These are phyloP conservation scores for Cucumis variabilis DNA, from an alignment of 331 rosid genomes.

Conservation along the genomic window DNA sequence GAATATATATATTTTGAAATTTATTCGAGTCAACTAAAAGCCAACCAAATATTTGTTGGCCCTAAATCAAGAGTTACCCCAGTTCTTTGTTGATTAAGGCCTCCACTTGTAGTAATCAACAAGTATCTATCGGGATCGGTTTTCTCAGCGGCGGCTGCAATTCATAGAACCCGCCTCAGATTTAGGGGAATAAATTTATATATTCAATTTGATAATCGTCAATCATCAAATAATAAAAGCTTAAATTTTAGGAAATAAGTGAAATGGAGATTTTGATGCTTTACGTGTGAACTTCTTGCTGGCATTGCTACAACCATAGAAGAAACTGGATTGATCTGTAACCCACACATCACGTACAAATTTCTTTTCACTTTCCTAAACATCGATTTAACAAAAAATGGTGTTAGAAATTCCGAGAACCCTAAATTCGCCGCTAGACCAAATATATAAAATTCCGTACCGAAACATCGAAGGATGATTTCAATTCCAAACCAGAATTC, in stretches of 20 bases:
- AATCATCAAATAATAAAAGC: neutral
- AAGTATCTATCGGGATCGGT: slow-evolving; percentile 70
- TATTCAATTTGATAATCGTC: neutral
- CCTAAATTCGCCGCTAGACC: neutral
- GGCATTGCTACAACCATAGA: slow-evolving; percentile 69
- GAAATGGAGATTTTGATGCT: slow-evolving; percentile 5
- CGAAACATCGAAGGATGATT: slow-evolving; percentile 45
- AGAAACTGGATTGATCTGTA: slow-evolving; percentile 49
- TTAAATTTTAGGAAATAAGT: neutral
- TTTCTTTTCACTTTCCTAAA: slow-evolving; percentile 54
- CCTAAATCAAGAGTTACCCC: slow-evolving; percentile 55
- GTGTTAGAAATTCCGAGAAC: slow-evolving; percentile 9
- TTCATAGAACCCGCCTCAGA: slow-evolving; percentile 22
- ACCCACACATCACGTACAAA: slow-evolving; percentile 69
- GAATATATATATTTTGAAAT: neutral
- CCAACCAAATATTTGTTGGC: neutral
- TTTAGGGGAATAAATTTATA: slow-evolving; percentile 9
- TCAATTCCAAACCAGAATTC: slow-evolving; percentile 30
- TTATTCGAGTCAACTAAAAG: slow-evolving; percentile 20
- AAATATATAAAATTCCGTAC: slow-evolving; percentile 36
- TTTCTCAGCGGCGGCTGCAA: slow-evolving; percentile 66
- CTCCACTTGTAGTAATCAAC: slow-evolving; percentile 85
- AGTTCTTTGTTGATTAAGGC: slow-evolving; percentile 95
- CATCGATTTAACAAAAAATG: neutral
- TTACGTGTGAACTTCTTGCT: slow-evolving; percentile 59